Conservation (phyloP, 192 early-diverging fungal species). For the Backusella westeae region DNA sequence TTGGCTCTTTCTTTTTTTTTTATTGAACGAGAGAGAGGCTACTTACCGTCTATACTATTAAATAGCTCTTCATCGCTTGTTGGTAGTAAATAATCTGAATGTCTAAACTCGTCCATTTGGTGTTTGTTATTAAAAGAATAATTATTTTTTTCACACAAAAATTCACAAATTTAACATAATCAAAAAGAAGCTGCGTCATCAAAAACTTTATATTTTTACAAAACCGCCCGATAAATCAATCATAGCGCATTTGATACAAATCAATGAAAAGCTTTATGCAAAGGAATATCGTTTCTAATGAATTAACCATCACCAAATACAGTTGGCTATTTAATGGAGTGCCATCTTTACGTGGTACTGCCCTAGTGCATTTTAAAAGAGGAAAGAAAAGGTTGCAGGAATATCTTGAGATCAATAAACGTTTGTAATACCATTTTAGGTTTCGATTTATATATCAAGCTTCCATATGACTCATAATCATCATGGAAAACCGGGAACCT, state of each 20-base stretch:
- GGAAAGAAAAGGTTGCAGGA: too few relatives aligned
- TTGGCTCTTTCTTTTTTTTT: not conserved
- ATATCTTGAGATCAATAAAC: not conserved
- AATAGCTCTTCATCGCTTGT: not conserved
- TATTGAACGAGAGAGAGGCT: not conserved
- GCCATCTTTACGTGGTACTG: too few relatives aligned
- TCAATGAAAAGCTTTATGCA: too few relatives aligned
- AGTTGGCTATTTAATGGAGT: too few relatives aligned
- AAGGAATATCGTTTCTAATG: too few relatives aligned
- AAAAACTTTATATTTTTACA: too few relatives aligned
- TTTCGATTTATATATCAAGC: not conserved
- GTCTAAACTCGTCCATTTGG: not conserved
- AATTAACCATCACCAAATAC: too few relatives aligned
- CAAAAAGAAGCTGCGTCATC: too few relatives aligned
- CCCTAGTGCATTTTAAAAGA: not conserved
- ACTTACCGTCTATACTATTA: not conserved
- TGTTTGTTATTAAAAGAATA: not conserved
- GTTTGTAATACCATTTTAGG: not conserved
- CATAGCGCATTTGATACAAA: too few relatives aligned
- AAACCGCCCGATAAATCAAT: too few relatives aligned
- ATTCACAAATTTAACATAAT: too few relatives aligned
- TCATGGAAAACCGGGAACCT: not conserved
- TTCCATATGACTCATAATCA: not conserved
- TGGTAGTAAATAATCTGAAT: not conserved
- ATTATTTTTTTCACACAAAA: not conserved